phyloP scores from a whole-genome alignment of 306 rosid species.

The Vicia sativa region DNA sequence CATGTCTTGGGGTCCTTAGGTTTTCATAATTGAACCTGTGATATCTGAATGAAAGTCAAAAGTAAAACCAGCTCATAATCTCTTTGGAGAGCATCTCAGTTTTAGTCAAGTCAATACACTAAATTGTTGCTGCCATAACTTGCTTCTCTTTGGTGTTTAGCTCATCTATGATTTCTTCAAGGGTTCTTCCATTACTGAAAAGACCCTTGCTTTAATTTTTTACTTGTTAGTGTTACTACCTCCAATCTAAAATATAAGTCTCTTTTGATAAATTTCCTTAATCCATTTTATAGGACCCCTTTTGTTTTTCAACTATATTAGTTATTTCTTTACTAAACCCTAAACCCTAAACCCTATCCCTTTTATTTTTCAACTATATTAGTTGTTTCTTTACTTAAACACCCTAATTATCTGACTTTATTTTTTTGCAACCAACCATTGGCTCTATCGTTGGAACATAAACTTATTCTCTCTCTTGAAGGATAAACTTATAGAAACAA shows the following conservation, averaged over 20 bases:
- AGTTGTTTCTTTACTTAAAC: no score
- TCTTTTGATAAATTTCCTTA: neutral
- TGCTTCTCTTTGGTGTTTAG: no score
- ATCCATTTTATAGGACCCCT: neutral
- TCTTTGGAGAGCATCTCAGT: no score
- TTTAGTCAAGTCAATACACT: no score
- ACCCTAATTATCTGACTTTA: neutral
- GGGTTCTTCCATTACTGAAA: no score
- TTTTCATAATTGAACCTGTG: no score
- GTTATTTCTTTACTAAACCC: neutral
- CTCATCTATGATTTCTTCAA: no score
- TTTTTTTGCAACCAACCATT: neutral
- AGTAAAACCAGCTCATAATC: no score
- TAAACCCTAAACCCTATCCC: neutral
- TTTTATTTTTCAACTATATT: neutral
- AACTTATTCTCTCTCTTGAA: neutral
- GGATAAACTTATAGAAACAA: neutral
- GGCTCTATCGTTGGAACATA: neutral
- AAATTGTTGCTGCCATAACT: no score
- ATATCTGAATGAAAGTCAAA: no score
- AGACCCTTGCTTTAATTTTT: neutral
- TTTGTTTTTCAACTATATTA: neutral
- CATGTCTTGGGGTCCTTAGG: no score
- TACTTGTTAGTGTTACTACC: neutral
- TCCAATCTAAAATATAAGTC: neutral